Percentiles rank a stretch among this genome's conserved stretches.
phyloP scores from a whole-genome alignment of 192 early-diverging fungal species.

The Dispira parvispora region DNA sequence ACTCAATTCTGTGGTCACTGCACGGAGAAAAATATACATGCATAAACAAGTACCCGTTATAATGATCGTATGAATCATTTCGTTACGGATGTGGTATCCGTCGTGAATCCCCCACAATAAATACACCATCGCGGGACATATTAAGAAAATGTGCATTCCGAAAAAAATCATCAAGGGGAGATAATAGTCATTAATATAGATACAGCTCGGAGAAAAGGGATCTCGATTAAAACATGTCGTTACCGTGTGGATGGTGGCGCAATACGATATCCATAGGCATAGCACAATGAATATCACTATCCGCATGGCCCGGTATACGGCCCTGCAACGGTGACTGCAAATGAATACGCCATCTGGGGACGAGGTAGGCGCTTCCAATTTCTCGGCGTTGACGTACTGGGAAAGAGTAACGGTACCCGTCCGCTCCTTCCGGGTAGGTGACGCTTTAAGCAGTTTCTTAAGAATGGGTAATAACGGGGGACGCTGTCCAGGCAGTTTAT shows the following conservation, averaged over 20 bases:
- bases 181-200: background rate
- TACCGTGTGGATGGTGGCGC: background rate
- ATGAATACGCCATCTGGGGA: background rate
- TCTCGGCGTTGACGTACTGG: background rate
- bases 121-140: background rate
- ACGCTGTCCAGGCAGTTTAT: background rate
- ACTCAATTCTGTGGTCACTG: background rate
- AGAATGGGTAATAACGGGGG: background rate
- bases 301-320: background rate
- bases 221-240: background rate
- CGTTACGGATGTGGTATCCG: constrained; percentile 9
- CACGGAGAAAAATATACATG: background rate
- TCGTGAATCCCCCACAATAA: background rate
- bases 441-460: background rate
- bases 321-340: constrained; percentile 1
- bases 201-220: background rate
- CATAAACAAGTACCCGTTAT: background rate
- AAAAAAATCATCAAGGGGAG: background rate
- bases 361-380: background rate
- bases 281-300: background rate
- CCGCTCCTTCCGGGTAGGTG: background rate
- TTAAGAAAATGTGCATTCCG: background rate
- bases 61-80: background rate
- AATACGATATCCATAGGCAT: background rate
- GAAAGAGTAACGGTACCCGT: background rate